These are phyloP conservation scores for Aspergillus latus DNA, from an alignment of 2,329 filamentous ascomycete genomes.

Conservation along the genomic window DNA sequence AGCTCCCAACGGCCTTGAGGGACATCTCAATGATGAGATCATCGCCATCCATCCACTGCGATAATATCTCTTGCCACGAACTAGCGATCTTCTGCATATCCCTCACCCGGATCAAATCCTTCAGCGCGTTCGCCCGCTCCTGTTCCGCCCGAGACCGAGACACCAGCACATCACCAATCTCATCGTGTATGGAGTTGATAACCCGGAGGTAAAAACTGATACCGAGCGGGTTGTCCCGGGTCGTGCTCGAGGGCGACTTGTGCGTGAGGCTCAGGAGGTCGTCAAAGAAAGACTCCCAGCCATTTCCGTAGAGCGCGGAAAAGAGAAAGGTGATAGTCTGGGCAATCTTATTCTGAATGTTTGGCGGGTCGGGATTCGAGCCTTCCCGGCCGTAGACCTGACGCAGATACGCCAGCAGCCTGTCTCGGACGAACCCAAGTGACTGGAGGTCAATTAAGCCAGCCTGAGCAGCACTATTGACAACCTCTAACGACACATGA, in stretches of 20 bases:
- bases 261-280: constrained; percentile 79
- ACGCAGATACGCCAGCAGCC: constrained; percentile 76
- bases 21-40: constrained; percentile 80
- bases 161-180: constrained; percentile 91
- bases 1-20: constrained; percentile 85
- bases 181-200: constrained; percentile 87
- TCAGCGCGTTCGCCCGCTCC: constrained; percentile 83
- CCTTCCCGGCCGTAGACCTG: constrained; percentile 66
- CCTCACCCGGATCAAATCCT: constrained; percentile 81
- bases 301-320: constrained; percentile 76
- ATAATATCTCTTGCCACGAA: constrained; percentile 89
- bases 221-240: constrained; percentile 69
- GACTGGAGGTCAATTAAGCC: constrained; percentile 72
- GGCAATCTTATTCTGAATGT: constrained; percentile 93
- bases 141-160: constrained; percentile 74
- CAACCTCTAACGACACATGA: constrained; percentile 83
- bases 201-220: constrained; percentile 87
- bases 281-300: constrained; percentile 88
- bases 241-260: constrained; percentile 55
- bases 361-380: constrained; percentile 65
- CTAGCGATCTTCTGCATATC: constrained; percentile 85
- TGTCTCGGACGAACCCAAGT: constrained; percentile 74
- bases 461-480: constrained; percentile 86
- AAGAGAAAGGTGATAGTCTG: constrained; percentile 96
- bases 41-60: constrained; percentile 69